These are phyloP conservation scores for Pythium coloratum DNA, from an alignment of 352 stramenopile species.

Conservation along the genomic window DNA sequence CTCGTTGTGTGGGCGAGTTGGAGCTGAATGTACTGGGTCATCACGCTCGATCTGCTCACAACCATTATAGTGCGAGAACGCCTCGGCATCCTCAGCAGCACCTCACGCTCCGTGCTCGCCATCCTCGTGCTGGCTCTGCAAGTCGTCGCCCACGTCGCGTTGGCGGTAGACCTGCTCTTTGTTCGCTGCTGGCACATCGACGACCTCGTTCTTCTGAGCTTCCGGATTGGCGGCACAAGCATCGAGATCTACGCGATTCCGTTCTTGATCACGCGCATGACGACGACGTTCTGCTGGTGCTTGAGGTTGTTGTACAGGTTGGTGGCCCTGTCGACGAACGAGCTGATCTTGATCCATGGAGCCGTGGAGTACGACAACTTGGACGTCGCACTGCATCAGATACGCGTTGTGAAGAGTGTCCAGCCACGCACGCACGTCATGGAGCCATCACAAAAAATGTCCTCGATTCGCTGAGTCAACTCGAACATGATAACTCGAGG, in stretches of 20 bases:
- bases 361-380: conserved; percentile 13
- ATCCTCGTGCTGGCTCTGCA: background rate
- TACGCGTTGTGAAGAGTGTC: too few relatives aligned
- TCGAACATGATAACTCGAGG: too few relatives aligned
- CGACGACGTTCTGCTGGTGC: conserved; percentile 9
- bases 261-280: background rate
- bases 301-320: background rate
- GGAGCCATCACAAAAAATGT: too few relatives aligned
- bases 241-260: background rate
- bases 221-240: background rate
- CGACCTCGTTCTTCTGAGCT: background rate
- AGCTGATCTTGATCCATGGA: background rate
- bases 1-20: background rate
- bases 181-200: background rate
- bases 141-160: background rate
- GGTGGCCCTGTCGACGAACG: background rate
- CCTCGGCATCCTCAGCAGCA: background rate
- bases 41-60: conserved; percentile 26
- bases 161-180: background rate
- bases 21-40: conserved; percentile 29
- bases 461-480: too few relatives aligned
- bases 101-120: background rate
- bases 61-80: background rate
- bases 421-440: too few relatives aligned
- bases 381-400: too few relatives aligned